A percentile compares a stretch with the other conserved stretches of the same genome.
Evolutionary conservation across 2,329 filamentous ascomycete species (phyloP).

Genomic region (Eurotiales sp.): DNA sequence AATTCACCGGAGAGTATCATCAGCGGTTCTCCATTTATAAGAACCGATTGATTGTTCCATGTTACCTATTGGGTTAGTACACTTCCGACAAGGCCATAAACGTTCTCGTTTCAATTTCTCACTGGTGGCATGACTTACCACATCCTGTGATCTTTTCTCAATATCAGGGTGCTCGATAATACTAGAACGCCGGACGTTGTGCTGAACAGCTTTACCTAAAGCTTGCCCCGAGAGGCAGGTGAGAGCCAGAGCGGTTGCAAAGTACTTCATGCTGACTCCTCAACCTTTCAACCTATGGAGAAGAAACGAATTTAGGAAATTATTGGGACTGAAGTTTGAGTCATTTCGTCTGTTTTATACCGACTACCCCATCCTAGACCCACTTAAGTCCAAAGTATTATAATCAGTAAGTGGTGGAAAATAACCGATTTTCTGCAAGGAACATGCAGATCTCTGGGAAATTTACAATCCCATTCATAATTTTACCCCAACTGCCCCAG

Average conservation of each 20-base stretch:
- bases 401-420: too few relatives aligned
- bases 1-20: slow-evolving; percentile 72
- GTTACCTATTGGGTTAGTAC: slow-evolving; percentile 46
- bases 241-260: slow-evolving; percentile 26
- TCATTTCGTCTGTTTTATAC: too few relatives aligned
- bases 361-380: too few relatives aligned
- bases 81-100: neutral
- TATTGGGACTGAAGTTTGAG: too few relatives aligned
- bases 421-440: too few relatives aligned
- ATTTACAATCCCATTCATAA: too few relatives aligned
- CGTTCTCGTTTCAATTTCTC: neutral
- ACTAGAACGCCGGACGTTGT: slow-evolving; percentile 49
- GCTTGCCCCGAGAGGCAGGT: slow-evolving; percentile 43
- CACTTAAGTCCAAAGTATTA: too few relatives aligned
- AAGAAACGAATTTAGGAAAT: too few relatives aligned
- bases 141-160: slow-evolving; percentile 51
- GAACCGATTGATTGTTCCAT: slow-evolving; percentile 70
- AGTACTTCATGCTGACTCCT: slow-evolving; percentile 30
- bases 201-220: slow-evolving; percentile 47
- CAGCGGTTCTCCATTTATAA: slow-evolving; percentile 65
- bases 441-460: too few relatives aligned
- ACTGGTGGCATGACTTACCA: slow-evolving; percentile 47
- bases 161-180: slow-evolving; percentile 35
- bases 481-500: too few relatives aligned
- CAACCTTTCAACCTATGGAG: too few relatives aligned